Base-by-base conservation (phyloP, 805 yeast species). In the Metschnikowia peoriensis region DNA sequence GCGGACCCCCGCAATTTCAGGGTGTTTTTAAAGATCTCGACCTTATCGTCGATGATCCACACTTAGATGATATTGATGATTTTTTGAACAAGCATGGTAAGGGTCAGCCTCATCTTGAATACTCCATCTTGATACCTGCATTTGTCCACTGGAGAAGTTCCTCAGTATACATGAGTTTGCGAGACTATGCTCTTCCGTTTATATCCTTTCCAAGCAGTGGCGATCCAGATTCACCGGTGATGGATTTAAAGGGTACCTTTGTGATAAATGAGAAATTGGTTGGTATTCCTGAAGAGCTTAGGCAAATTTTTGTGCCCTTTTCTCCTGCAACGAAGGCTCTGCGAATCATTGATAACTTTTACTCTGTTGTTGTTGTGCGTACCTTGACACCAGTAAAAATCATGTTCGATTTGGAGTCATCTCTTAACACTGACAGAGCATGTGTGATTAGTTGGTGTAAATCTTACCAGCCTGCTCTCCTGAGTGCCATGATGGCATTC, bases 341-440 rank as follows among this genome's bases (percentile, higher is more conserved):
- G 17, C 55, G 50, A 6, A 45, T 40, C 7, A 49, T 45, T 28
- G 83, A 82, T 58, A 79, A 77, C 39, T 75, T 85, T 49, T 85
- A 83, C 65, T 83, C 86, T 0, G 76, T 78, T 1, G 77, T 75
- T 55, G 75, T 84, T 12, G 77, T 85, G 0, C 75, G 90, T 59
- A 85, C 90, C 0, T 70, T 85, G 64, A 82, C 86, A 2, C 82
- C 86, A 0, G 77, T 85, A 17, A 85, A 85, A 56, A 70, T 80
- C 38, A 77, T 75, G 65, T 68, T 81, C 32, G 81, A 84, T 57
- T 59, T 83, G 52, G 66, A 71, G 12, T 76, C 83, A 27, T 56
- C 67, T 7, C 75, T 84, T 11, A 65, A 65, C 28, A 77, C 87
- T 0, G 64, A 67, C 1, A 62, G 72, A 16, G 77, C 85, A 2